Evolutionary conservation across 768 basidiomycete genomes (phyloP).

Genomic region (Neoboletus brunneissimus): DNA sequence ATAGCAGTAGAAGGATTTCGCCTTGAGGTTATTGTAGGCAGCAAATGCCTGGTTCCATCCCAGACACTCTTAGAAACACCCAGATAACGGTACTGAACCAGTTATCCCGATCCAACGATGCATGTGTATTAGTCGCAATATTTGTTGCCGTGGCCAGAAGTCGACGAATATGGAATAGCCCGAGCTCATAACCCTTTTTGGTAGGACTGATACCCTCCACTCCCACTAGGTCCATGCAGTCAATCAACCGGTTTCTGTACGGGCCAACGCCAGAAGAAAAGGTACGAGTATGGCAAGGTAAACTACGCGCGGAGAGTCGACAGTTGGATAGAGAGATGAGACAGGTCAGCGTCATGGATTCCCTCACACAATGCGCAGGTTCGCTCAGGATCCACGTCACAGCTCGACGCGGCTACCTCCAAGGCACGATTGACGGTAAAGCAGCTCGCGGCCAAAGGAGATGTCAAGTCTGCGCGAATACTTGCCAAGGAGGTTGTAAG

Average conservation of each 20-base stretch:
- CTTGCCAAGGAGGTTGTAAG: slow-evolving; percentile 93
- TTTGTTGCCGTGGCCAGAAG: background rate
- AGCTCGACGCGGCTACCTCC: slow-evolving; percentile 80
- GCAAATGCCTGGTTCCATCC: background rate
- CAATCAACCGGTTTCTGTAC: slow-evolving; percentile 91
- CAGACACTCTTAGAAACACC: background rate
- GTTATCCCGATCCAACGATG: too few relatives aligned
- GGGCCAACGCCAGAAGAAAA: slow-evolving; percentile 96
- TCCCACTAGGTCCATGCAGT: slow-evolving; percentile 54
- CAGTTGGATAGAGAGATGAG: slow-evolving; percentile 91
- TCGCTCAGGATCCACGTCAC: slow-evolving; percentile 12
- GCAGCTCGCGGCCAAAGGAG: slow-evolving; percentile 86
- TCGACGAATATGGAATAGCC: slow-evolving; percentile 9
- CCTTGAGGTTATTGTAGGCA: background rate
- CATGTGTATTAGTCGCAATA: background rate
- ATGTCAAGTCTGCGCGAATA: slow-evolving; percentile 88
- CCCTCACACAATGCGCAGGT: slow-evolving; percentile 7
- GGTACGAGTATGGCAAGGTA: slow-evolving; percentile 87
- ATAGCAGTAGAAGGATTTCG: background rate
- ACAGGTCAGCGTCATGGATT: slow-evolving; percentile 61
- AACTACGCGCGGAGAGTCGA: slow-evolving; percentile 78
- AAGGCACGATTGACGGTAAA: slow-evolving; percentile 83
- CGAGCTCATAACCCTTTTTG: slow-evolving; percentile 12
- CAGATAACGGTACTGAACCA: too few relatives aligned
- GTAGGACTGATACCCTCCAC: slow-evolving; percentile 4